Base-by-base conservation (phyloP, 139 green algal genomes). In the Prasinococcaceae sp. region DNA sequence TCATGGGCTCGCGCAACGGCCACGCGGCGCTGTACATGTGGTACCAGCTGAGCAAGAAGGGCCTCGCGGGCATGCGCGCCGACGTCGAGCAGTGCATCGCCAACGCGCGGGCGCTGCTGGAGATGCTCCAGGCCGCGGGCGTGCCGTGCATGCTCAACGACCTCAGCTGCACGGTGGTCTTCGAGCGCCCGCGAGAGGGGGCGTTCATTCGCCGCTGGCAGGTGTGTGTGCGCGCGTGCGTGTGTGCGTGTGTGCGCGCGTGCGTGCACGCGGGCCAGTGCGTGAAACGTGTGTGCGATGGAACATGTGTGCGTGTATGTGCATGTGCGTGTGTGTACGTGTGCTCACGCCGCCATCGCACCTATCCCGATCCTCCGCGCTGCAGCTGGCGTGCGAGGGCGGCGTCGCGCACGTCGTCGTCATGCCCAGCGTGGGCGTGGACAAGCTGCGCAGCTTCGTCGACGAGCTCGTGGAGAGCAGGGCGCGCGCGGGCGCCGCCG, bases 21-120 rank as follows among this genome's bases (percentile, higher is more conserved):
- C 88, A 96, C 71, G 88, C 88, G 9, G 79, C 88, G 12, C 82
- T 96, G 52, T 96, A 92, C 70, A 73, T 96, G 58, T 96, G 87
- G 88, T 94, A 93, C 71, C 93, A 83, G n/a, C 68, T 94, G 3
- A 89, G 74, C 3, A 60, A 60, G 38, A 93, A 94, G 65, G 87
- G 87, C 12, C 92, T 93, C 54, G 75, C 83, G 53, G 81, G 81
- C 43, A 73, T 90, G 52, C 54, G 74, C 33, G 72, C 76, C 53
- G 87, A 96, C 63, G 87, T 96, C 38, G 85, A 58, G 47, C 36
- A 16, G 12, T 65, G 56, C 19, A 6, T 65, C 12, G 14, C 47
- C 1, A 70, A 70, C 47, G 61, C 61, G 16, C 60, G 45, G 2
- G 41, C 55, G 20, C 58, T 70, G 27, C 29, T 46, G 10, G 40